These are phyloP conservation scores for Syzygium grande DNA, from an alignment of 345 rosid species.

Conservation along the genomic window DNA sequence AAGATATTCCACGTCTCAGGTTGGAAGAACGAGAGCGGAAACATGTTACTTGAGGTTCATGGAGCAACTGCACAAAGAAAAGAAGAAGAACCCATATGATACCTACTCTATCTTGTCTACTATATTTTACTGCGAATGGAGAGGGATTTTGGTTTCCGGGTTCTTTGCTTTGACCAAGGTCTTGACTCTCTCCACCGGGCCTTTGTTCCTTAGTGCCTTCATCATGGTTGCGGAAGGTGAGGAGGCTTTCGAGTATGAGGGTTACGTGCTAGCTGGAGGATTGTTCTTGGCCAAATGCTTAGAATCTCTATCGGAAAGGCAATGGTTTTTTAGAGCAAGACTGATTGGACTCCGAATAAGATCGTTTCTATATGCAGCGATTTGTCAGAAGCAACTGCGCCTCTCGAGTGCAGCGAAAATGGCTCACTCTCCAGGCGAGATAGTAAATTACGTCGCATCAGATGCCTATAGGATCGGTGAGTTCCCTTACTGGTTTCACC, in stretches of 20 bases:
- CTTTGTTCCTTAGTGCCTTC: conserved; percentile 38
- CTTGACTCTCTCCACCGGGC: conserved; percentile 28
- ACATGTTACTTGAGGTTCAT: conserved; percentile 29
- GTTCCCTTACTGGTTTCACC: conserved; percentile 40
- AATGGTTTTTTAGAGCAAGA: conserved; percentile 32
- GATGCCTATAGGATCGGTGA: conserved; percentile 45
- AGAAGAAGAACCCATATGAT: conserved; percentile 11
- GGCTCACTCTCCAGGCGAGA: conserved; percentile 29
- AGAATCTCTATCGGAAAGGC: conserved; percentile 45
- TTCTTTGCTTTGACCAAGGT: conserved; percentile 40
- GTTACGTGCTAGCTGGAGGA: conserved; percentile 19
- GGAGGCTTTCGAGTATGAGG: conserved; percentile 15
- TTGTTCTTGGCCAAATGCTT: conserved; percentile 33
- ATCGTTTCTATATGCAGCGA: conserved; percentile 36
- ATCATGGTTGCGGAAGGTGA: conserved; percentile 27
- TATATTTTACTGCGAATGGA: conserved; percentile 23
- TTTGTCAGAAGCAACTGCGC: conserved; percentile 34
- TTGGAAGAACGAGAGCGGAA: conserved; percentile 16
- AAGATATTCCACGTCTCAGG: conserved; percentile 37
- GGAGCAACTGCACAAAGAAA: conserved; percentile 12
- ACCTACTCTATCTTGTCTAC: conserved; percentile 15
- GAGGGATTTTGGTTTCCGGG: conserved; percentile 28
- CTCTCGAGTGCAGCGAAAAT: conserved; percentile 23
- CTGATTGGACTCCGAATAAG: conserved; percentile 32
- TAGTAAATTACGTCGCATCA: conserved; percentile 26